Evolutionary conservation across 495 filamentous ascomycete species (phyloP).

Genomic region (Podospora anserina): DNA sequence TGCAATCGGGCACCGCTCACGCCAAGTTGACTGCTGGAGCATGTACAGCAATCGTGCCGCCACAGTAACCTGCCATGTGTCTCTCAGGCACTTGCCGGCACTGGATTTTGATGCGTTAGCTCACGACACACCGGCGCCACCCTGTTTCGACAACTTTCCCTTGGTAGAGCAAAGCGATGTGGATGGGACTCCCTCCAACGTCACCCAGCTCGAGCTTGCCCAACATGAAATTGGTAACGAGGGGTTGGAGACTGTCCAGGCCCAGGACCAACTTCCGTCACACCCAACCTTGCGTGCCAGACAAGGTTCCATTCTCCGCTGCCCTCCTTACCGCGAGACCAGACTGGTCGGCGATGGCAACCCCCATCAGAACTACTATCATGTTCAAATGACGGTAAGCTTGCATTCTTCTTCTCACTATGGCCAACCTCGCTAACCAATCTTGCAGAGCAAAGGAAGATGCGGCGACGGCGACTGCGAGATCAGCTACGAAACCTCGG

Average conservation of each 20-base stretch:
- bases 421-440: background rate
- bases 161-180: background rate
- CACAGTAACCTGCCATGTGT: background rate
- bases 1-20: background rate
- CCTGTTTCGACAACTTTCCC: background rate
- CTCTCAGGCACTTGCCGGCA: background rate
- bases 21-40: background rate
- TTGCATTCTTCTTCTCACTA: background rate
- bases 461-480: background rate
- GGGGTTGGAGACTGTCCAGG: background rate
- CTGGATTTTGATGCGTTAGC: background rate
- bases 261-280: background rate
- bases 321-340: background rate
- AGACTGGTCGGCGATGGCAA: conserved; percentile 7
- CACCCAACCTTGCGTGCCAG: background rate
- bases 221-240: background rate
- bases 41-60: background rate
- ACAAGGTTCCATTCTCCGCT: background rate
- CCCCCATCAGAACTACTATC: conserved; percentile 11
- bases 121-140: background rate
- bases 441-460: background rate
- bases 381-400: conserved; percentile 7
- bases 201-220: background rate
- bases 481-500: background rate
- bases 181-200: background rate